Evolutionary conservation across 352 stramenopile genomes (phyloP), one percentile per base, ranked within the genome.

Genomic region (Globisporangium iwayamae): DNA sequence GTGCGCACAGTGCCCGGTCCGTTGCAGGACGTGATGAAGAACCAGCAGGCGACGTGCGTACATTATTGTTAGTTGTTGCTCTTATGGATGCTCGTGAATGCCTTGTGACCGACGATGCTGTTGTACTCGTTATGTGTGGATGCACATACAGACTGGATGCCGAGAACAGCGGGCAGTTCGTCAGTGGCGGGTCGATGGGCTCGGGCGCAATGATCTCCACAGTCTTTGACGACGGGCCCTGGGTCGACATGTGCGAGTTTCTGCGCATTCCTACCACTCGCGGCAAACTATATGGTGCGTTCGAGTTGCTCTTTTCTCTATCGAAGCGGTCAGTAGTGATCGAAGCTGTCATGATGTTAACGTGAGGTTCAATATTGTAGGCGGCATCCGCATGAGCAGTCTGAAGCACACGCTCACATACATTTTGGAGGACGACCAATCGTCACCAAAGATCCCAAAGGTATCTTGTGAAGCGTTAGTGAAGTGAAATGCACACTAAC

Each of bases 211-310:
- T 65, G 10, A 87, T 91, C 47, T 74, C 76, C 53, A 93, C 80
- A 2, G 78, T 88, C 25, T 94, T 94, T 68, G 86, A 94, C 58
- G 67, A 89, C 45, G 86, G 86, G 1, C 70, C 86, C 41, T 94
- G 86, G 86, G 84, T 93, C 59, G 79, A 91, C 11, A 92, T 94
- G 78, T 94, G 86, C 56, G 64, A 75, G 34, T 86, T 71, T 48
- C 48, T 91, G 7, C 75, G 76, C 13, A 78, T 92, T 51, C 41
- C 52, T 11, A 78, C 76, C 1, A 71, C 62, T 9, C 67, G 72
- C 22, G 86, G 86, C n/a, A 73, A 65, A 30, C 68, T 90, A 11
- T 91, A 93, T n/a, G 86, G 86, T 92, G 62, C 30, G 71, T 5
- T 11, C 11, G 25, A 5, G 13, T 53, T 39, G 6, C 28, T 46